Conservation (phyloP, 2,329 filamentous ascomycete genomes). For the Cadophora malorum region DNA sequence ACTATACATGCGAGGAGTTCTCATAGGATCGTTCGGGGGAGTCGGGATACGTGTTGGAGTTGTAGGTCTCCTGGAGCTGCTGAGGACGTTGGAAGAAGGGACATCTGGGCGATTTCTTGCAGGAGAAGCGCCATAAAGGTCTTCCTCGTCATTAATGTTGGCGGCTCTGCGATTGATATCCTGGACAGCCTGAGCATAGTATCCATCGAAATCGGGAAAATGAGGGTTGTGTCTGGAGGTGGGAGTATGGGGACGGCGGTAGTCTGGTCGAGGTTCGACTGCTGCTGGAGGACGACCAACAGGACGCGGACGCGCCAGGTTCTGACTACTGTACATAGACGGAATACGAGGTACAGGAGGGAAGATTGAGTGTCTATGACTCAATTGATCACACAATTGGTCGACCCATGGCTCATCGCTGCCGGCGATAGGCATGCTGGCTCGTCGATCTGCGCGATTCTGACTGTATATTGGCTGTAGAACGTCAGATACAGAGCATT, state of each 20-base stretch:
- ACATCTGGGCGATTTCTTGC: background rate
- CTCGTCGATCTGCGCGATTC: background rate
- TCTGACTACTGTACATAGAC: background rate
- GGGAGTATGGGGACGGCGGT: background rate
- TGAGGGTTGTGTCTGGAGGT: background rate
- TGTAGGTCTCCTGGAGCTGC: background rate
- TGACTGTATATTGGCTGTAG: background rate
- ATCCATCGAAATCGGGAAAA: background rate
- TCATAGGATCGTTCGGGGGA: background rate
- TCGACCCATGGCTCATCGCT: constrained; percentile 4
- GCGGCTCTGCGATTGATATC: background rate
- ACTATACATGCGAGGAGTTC: background rate
- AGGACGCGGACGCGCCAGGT: constrained; percentile 1
- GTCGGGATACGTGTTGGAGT: background rate
- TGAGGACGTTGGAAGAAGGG: background rate
- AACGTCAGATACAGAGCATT: background rate
- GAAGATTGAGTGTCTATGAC: constrained; percentile 6
- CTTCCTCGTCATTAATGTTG: background rate
- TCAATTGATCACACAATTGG: constrained; percentile 5
- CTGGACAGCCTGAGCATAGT: background rate
- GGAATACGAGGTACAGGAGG: constrained; percentile 19
- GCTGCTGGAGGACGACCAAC: constrained; percentile 1
- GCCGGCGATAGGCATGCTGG: constrained; percentile 5
- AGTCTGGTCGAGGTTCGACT: background rate
- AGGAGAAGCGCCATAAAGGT: constrained; percentile 2